Percentiles rank a stretch among this genome's conserved stretches.
phyloP scores from a whole-genome alignment of 2,329 filamentous ascomycete species.

The Xylariaceae sp. region DNA sequence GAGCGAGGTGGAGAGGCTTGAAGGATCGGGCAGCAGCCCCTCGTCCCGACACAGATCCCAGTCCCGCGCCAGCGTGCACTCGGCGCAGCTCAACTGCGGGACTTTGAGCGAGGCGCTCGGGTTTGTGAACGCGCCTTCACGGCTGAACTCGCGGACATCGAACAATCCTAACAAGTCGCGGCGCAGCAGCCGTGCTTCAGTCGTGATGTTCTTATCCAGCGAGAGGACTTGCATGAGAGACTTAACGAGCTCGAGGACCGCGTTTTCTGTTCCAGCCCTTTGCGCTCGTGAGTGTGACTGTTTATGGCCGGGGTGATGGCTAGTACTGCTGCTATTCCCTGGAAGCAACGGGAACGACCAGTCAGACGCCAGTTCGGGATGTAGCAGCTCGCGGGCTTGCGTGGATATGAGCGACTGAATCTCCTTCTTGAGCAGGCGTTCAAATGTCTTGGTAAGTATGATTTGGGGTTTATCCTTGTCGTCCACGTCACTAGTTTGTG shows the following conservation, averaged over 20 bases:
- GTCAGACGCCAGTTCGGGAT: constrained; percentile 85
- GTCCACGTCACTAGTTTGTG: constrained; percentile 57
- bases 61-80: constrained; percentile 87
- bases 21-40: constrained; percentile 68
- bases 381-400: constrained; percentile 86
- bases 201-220: constrained; percentile 86
- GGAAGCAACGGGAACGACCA: constrained; percentile 85
- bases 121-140: constrained; percentile 86
- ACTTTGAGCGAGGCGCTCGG: constrained; percentile 78
- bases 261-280: constrained; percentile 59
- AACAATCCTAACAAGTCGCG: constrained; percentile 90
- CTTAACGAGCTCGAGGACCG: constrained; percentile 90
- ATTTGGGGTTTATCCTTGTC: constrained; percentile 66
- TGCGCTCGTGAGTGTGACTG: constrained; percentile 30
- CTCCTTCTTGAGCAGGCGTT: constrained; percentile 88
- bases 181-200: constrained; percentile 85
- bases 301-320: constrained; percentile 52
- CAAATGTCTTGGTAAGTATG: constrained; percentile 81
- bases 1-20: constrained; percentile 17
- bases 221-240: constrained; percentile 89
- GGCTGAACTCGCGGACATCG: constrained; percentile 91
- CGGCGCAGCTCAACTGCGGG: constrained; percentile 80
- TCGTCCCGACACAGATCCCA: constrained; percentile 92
- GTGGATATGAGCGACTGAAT: constrained; percentile 81
- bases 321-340: constrained; percentile 56